Evolutionary conservation across 495 filamentous ascomycete species (phyloP), one percentile per base, ranked within the genome.

Genomic region (Penicillium cinerascens): DNA sequence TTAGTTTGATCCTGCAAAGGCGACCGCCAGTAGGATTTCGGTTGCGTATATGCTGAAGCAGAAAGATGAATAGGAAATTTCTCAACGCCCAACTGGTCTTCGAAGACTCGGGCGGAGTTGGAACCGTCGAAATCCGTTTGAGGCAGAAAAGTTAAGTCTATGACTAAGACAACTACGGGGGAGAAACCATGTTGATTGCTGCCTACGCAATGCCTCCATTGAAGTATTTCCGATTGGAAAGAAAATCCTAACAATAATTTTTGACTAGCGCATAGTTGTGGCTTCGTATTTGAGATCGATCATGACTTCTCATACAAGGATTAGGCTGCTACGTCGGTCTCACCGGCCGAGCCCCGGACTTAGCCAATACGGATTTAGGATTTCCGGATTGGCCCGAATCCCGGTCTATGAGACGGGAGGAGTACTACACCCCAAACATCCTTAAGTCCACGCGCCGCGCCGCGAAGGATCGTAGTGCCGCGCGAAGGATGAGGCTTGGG

Each of bases 71-170:
- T 6, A 16, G 20, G 7, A 41, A 1, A 33, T 20, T 41, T 13
- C 39, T 29, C 33, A 54, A 39, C 39, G n/a, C 39, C 39, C 41
- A 44, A 37, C 44, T 10, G 25, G 42, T 42, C 45, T 21, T 42
- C 11, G 22, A 50, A 39, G 33, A 40, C 20, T 43, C 49, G 49
- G 44, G 38, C 44, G 54, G 49, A 39, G 36, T 52, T 52, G 43
- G 15, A 36, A 33, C 9, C n/a, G 15, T n/a, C 27, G 35, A 54
- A 58, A 54, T 54, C 55, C 50, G 50, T 17, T 29, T 40, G 54
- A 41, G 20, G 25, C 18, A 15, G 15, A 17, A 17, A 18, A 11
- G n/a, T 27, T 15, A 46, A 45, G 23, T 20, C 20, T 42, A 18
- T 47, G 18, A 54, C 39, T 48, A 54, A 54, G 23, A 9, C 11